A percentile compares a stretch with the other conserved stretches of the same genome.
Evolutionary conservation across 1,284 basidiomycete genomes (phyloP).

Genomic region (Moniliella sp.): DNA sequence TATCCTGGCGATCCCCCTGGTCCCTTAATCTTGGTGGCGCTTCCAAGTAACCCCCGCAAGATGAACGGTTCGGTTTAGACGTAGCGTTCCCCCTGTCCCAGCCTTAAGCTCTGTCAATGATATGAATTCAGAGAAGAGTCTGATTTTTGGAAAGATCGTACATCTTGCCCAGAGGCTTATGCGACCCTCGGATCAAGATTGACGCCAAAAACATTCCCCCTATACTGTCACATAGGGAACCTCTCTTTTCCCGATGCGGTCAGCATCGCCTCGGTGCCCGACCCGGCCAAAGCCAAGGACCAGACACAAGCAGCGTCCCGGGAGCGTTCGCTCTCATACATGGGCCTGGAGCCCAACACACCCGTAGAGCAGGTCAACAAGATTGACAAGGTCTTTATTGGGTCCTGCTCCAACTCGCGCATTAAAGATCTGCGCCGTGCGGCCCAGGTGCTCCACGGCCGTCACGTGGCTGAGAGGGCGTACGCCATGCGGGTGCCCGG

Average conservation of each 20-base stretch:
- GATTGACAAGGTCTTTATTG: slow-evolving; percentile 33
- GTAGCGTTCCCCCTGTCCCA: too few species aligned
- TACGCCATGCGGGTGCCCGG: too few species aligned
- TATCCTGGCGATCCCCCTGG: too few species aligned
- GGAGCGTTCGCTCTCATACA: slow-evolving; percentile 25
- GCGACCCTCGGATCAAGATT: slow-evolving; percentile 25
- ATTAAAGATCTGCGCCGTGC: slow-evolving; percentile 30
- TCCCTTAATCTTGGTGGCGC: too few species aligned
- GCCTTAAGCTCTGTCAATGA: too few species aligned
- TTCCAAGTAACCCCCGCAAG: too few species aligned
- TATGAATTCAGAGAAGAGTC: too few species aligned
- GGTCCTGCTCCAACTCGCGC: slow-evolving; percentile 30
- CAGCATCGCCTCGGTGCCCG: slow-evolving; percentile 23
- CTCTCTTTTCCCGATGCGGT: slow-evolving; percentile 26
- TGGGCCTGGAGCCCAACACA: slow-evolving; percentile 24
- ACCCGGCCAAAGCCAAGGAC: slow-evolving; percentile 19
- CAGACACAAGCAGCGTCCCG: slow-evolving; percentile 17
- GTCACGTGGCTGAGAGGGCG: slow-evolving; percentile 23
- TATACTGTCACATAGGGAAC: slow-evolving; percentile 30
- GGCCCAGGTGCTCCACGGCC: slow-evolving; percentile 24
- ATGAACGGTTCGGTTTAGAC: too few species aligned
- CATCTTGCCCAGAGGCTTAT: too few species aligned
- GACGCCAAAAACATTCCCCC: slow-evolving; percentile 27
- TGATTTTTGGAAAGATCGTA: too few species aligned
- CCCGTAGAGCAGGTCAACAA: slow-evolving; percentile 30